Evolutionary conservation across 1,284 basidiomycete genomes (phyloP).

Genomic region (Chalciporus sp.): DNA sequence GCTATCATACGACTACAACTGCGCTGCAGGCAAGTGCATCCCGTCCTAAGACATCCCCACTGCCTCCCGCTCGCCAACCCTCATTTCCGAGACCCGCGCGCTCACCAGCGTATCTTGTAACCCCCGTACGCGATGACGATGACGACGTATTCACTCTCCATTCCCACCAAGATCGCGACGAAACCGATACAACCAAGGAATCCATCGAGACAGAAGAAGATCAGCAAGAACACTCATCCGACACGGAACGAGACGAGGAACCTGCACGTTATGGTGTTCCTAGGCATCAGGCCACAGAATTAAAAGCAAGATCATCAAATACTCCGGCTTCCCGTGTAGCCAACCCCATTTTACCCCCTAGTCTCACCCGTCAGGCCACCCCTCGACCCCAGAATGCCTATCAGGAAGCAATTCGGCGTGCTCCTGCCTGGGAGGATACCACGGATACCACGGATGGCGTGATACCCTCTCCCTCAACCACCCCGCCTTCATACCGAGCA

Average conservation of each 20-base stretch:
- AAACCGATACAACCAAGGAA: conserved; percentile 26
- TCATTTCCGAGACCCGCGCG: conserved; percentile 19
- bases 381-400: conserved; percentile 27
- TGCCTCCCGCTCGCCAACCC: conserved; percentile 17
- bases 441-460: conserved; percentile 41
- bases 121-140: conserved; percentile 37
- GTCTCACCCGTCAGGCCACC: conserved; percentile 30
- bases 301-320: conserved; percentile 18
- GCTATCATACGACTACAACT: conserved; percentile 34
- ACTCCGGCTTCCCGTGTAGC: conserved; percentile 23
- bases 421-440: conserved; percentile 39
- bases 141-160: conserved; percentile 49
- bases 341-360: conserved; percentile 27
- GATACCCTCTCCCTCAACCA: conserved; percentile 42
- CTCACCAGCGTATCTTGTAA: conserved; percentile 18
- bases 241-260: conserved; percentile 28
- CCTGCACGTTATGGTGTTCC: conserved; percentile 5
- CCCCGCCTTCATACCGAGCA: conserved; percentile 55
- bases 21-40: conserved; percentile 4
- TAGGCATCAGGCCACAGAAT: conserved; percentile 15
- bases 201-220: conserved; percentile 21
- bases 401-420: conserved; percentile 14
- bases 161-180: conserved; percentile 44
- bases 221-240: conserved; percentile 16
- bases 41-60: conserved; percentile 15